Evolutionary conservation across 2,329 filamentous ascomycete species (phyloP).

Genomic region (Trematosphaeria pertusa): DNA sequence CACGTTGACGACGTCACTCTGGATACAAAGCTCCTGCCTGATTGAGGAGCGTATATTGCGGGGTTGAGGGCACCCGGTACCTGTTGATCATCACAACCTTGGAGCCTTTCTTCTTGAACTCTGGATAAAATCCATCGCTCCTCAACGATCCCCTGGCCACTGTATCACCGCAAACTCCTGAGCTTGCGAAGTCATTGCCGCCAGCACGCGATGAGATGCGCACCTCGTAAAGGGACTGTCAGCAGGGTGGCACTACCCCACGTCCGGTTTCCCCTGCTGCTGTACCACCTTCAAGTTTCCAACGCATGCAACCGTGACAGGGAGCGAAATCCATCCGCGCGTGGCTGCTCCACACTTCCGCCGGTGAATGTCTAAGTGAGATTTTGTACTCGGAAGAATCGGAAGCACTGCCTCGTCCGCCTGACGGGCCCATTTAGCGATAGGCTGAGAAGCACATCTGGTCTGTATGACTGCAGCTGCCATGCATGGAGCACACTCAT

Average conservation of each 20-base stretch:
- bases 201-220: neutral
- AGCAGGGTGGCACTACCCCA: constrained; percentile 17
- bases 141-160: too few species aligned
- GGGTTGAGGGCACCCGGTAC: constrained; percentile 29
- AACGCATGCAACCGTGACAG: constrained; percentile 10
- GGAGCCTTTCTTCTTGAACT: neutral
- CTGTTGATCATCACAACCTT: constrained; percentile 8
- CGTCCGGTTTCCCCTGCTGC: constrained; percentile 10
- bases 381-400: neutral
- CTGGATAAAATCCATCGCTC: too few species aligned
- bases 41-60: constrained; percentile 31
- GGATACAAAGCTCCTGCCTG: constrained; percentile 26
- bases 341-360: too few species aligned
- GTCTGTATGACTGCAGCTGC: neutral
- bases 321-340: constrained; percentile 1
- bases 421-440: neutral
- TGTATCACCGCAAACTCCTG: too few species aligned
- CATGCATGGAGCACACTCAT: constrained; percentile 2
- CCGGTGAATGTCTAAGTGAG: too few species aligned
- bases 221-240: constrained; percentile 1
- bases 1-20: constrained; percentile 25
- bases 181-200: neutral
- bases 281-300: constrained; percentile 4
- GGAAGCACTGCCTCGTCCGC: neutral
- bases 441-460: neutral